These are phyloP conservation scores for Holtermanniella nyarrowii DNA, from an alignment of 768 basidiomycete species.

Conservation along the genomic window DNA sequence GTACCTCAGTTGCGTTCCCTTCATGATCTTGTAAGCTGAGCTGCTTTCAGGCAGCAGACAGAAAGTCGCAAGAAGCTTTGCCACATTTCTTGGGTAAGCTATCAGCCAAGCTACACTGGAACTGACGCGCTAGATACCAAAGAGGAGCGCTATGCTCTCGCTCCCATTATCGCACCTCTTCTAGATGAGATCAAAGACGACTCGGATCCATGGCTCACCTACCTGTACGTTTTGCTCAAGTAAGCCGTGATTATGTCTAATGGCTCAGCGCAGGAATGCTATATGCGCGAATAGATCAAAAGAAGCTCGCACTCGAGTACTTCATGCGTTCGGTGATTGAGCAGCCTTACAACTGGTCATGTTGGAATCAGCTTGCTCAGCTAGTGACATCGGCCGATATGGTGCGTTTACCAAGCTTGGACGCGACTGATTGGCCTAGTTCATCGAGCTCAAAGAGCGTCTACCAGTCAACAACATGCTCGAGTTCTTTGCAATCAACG, in stretches of 20 bases:
- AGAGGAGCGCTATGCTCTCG: slow-evolving; percentile 34
- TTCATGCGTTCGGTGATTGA: slow-evolving; percentile 62
- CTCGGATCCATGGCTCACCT: slow-evolving; percentile 33
- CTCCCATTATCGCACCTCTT: slow-evolving; percentile 30
- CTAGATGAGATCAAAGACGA: slow-evolving; percentile 31
- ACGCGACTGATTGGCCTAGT: slow-evolving; percentile 18
- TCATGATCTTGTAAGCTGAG: slow-evolving; percentile 6
- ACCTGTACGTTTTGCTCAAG: slow-evolving; percentile 15
- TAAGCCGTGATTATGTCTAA: neutral
- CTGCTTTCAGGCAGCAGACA: slow-evolving; percentile 62
- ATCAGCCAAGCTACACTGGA: neutral
- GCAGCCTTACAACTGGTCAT: slow-evolving; percentile 89
- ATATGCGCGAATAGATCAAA: slow-evolving; percentile 62
- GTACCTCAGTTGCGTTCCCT: neutral
- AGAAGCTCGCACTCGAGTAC: slow-evolving; percentile 77
- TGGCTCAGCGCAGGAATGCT: slow-evolving; percentile 65
- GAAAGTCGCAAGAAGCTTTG: slow-evolving; percentile 60
- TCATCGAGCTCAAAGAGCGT: slow-evolving; percentile 43
- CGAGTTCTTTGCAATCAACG: slow-evolving; percentile 74
- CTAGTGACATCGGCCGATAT: slow-evolving; percentile 77
- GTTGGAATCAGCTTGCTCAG: slow-evolving; percentile 66
- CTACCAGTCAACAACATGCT: slow-evolving; percentile 51
- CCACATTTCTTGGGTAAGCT: slow-evolving; percentile 56
- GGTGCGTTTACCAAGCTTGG: slow-evolving; percentile 45
- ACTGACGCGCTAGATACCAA: slow-evolving; percentile 25